Base-by-base conservation (phyloP, 2,329 filamentous ascomycete genomes). In the Hysterium pulicare region DNA sequence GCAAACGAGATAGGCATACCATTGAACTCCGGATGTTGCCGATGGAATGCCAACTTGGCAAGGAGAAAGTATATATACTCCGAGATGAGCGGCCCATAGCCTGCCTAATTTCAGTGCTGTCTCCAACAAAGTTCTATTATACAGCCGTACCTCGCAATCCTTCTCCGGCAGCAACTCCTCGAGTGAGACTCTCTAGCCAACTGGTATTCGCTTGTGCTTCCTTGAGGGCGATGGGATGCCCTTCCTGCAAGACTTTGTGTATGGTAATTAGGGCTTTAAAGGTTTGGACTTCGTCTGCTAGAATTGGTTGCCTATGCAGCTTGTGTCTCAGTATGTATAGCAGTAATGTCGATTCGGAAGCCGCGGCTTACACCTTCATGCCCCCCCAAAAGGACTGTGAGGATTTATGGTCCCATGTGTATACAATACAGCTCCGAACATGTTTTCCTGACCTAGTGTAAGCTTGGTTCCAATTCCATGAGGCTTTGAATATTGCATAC, bases 381-480 rank as follows among this genome's bases (percentile, higher is more conserved):
- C 90, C 91, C 44, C 88, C 83, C 93, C 93, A 98, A 69, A 98
- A 98, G 63, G 90, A 88, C 64, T 83, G 78, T 32, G 90, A 95
- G 52, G 86, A 95, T 73, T 95, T 94, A 75, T 98, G 90, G 71
- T 98, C 93, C 93, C 93, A 98, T 45, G 91, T 97, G 70, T 97
- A 97, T 34, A 98, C 91, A 60, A 98, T 98, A 65, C 89, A 95
- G 68, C 87, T 90, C 63, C 93, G 87, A 45, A 98, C 93, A 86
- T 98, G 93, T 73, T 98, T 98, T 47, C 79, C 80, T 79, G 60
- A 28, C 33, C 50, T 37, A 22, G 41, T 21, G 51, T 72, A 44
- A 71, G 65, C 52, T 51, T 52, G 54, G 36, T 8, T 15, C 22
- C 19, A n/a, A 9, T 7, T 19, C 10, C 15, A 39, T 35, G 30